Conservation (phyloP, 768 basidiomycete species). For the Coprinellus micaceus region DNA sequence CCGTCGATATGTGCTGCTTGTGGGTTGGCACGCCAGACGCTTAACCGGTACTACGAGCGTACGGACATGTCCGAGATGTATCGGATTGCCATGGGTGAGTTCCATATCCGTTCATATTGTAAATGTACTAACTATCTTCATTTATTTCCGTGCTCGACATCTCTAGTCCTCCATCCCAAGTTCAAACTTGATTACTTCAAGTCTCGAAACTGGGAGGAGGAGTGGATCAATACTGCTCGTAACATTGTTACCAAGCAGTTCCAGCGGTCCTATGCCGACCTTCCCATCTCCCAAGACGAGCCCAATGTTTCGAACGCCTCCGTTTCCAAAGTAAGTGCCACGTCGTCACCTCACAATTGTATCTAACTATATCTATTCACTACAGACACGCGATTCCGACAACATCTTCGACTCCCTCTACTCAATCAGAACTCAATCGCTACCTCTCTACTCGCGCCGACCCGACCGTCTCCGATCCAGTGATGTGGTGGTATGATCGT, state of each 20-base stretch:
- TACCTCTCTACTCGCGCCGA: slow-evolving; percentile 27
- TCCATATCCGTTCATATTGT: not conserved
- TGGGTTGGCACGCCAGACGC: slow-evolving; percentile 10
- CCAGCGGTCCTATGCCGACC: not conserved
- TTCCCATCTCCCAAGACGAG: not conserved
- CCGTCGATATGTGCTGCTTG: slow-evolving; percentile 11
- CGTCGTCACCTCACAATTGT: too few species aligned
- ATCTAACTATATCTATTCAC: too few species aligned
- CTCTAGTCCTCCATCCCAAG: not conserved
- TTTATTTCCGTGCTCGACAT: not conserved
- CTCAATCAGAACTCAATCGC: slow-evolving; percentile 19
- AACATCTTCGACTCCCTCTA: not conserved
- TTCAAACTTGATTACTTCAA: not conserved
- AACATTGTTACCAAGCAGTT: not conserved
- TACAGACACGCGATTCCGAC: too few species aligned
- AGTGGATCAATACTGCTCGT: not conserved
- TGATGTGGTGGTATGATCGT: slow-evolving; percentile 29
- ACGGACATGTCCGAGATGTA: slow-evolving; percentile 6
- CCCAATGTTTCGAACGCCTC: not conserved
- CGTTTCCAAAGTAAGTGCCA: too few species aligned
- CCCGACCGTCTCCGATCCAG: slow-evolving; percentile 14
- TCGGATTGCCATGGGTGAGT: not conserved
- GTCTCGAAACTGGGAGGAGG: not conserved
- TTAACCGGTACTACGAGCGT: slow-evolving; percentile 18
- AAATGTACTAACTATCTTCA: not conserved